Base-by-base conservation (phyloP, 495 filamentous ascomycete species). In the Umbilicaria muhlenbergii region DNA sequence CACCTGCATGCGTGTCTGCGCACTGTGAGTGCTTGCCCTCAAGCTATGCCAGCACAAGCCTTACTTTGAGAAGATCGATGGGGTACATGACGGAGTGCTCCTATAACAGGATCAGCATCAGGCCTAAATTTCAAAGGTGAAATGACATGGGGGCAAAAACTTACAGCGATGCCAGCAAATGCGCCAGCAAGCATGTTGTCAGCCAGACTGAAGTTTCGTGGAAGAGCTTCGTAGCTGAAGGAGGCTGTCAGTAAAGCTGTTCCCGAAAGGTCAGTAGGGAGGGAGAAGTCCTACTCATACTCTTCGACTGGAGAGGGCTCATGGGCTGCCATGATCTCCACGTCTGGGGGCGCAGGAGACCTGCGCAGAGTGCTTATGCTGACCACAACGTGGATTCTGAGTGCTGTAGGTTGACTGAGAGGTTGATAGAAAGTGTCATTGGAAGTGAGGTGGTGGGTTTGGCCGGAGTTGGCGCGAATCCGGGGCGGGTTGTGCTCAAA, bases 1-100 rank as follows among this genome's bases (percentile, higher is more conserved):
- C 53, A 98, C 79, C 73, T 98, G 91, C 86, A 95, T 93, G 52
- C 91, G 83, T 24, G 91, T 98, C 91, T 96, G 58, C 31, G 45
- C 33, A 47, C 33, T 14, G 44, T 49, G 16, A 44, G 51, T 56
- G 24, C 33, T 36, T 31, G 12, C 42, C 34, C 38, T 28, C 6
- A 48, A 19, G 41, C 13, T 10, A 18, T n/a, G 42, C 18, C 21
- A 32, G 14, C 10, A 32, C 43, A n/a, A 37, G 12, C 73, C 24
- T 62, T 67, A 95, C 92, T 80, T 99, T 99, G 45, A 99, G 78
- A 49, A 94, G 76, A 66, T 99, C 91, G 50, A 99, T 82, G 8
- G 91, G 91, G 53, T 99, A 99, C 91, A 99, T 94, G 49, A 92
- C 86, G 41, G 88, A 89, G 61, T 89, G 86, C 64, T 89, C 82